phyloP scores from a whole-genome alignment of 371 early-diverging fungal genomes.

The Catenaria anguillulae region DNA sequence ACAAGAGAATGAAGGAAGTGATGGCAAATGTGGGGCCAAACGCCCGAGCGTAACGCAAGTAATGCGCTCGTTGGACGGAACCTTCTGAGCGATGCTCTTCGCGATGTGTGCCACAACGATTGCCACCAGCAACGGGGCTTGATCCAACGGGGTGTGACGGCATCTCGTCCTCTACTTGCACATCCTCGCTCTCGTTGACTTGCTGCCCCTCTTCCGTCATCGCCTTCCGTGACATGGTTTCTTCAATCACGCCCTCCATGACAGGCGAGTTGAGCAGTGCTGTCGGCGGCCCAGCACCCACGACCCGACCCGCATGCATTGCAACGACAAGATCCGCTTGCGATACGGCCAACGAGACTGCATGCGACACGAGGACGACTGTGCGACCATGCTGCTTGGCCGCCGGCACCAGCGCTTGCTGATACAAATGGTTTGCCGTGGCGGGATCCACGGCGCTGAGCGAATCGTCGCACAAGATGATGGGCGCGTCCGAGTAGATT shows the following conservation, averaged over 20 bases:
- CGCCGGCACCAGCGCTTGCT: conserved; percentile 31
- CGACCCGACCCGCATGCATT: conserved; percentile 14
- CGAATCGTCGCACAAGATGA: conserved; percentile 49
- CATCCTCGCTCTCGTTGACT: no score
- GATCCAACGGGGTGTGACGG: no score
- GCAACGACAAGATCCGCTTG: conserved; percentile 51
- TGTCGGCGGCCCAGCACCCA: neutral
- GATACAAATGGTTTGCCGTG: conserved; percentile 62
- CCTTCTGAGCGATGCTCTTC: neutral
- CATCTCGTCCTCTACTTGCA: no score
- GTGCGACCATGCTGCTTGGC: conserved; percentile 37
- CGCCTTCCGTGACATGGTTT: no score
- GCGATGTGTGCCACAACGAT: no score
- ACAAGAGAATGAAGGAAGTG: neutral
- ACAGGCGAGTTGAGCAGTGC: neutral
- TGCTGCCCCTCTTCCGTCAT: no score
- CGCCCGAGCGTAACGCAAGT: neutral
- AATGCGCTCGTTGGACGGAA: neutral
- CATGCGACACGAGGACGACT: conserved; percentile 67
- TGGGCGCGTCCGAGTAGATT: conserved; percentile 35
- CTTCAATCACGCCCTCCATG: no score
- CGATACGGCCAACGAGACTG: conserved; percentile 43
- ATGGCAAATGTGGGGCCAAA: neutral
- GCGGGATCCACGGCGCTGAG: conserved; percentile 64
- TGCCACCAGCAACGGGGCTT: no score